Conservation (phyloP, 2,329 filamentous ascomycete species). For the Pseudogymnoascus verrucosus region DNA sequence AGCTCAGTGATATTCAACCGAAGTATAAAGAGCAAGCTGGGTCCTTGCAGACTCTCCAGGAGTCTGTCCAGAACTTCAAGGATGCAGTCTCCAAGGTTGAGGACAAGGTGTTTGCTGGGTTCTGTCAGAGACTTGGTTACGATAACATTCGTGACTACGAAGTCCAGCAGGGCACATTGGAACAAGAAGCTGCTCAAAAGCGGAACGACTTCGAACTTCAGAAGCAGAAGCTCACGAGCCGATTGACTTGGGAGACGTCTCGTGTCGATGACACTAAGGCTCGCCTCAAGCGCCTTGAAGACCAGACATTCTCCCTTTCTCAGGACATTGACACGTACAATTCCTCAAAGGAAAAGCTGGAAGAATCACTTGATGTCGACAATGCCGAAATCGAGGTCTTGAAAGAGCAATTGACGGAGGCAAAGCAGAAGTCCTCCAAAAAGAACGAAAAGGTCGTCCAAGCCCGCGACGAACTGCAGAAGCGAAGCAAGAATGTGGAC, state of each 20-base stretch:
- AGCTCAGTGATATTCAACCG: conserved; percentile 68
- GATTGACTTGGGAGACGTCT: conserved; percentile 48
- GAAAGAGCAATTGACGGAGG: conserved; percentile 60
- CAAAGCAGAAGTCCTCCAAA: conserved; percentile 58
- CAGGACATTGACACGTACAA: conserved; percentile 63
- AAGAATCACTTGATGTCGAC: conserved; percentile 63
- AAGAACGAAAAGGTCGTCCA: conserved; percentile 70
- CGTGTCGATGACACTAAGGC: conserved; percentile 51
- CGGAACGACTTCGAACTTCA: conserved; percentile 82
- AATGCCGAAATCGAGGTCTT: conserved; percentile 71
- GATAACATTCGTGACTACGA: conserved; percentile 88
- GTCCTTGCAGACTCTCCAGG: conserved; percentile 56
- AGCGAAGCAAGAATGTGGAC: conserved; percentile 77
- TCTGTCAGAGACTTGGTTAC: conserved; percentile 83
- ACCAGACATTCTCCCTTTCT: conserved; percentile 57
- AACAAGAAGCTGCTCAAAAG: conserved; percentile 83
- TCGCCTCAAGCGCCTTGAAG: conserved; percentile 62
- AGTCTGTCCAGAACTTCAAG: conserved; percentile 47
- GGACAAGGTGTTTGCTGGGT: conserved; percentile 76
- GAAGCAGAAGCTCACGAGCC: conserved; percentile 62
- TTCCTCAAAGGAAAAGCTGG: conserved; percentile 64
- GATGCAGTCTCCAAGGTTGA: conserved; percentile 71
- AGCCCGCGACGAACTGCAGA: conserved; percentile 72
- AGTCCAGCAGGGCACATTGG: conserved; percentile 81
- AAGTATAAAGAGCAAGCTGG: conserved; percentile 67